Evolutionary conservation across 345 rosid genomes (phyloP), one percentile per base, ranked within the genome.

Genomic region (Gossypium mustelinum): DNA sequence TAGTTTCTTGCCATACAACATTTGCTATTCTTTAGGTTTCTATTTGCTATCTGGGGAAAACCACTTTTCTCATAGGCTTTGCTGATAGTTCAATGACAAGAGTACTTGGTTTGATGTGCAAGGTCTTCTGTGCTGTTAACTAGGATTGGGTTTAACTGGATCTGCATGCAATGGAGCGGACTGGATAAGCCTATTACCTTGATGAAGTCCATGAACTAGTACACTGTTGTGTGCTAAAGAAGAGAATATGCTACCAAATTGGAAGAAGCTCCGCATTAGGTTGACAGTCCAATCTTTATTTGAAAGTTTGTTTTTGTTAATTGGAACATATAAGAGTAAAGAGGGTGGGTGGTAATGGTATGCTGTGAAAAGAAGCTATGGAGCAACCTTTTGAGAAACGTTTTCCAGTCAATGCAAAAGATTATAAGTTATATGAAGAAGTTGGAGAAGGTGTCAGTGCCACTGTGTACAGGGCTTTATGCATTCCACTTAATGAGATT

Each of bases 361-460:
- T 75, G 75, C 60, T 80, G 20, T 85, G 78, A 84, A 82, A 73
- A 77, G 66, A 74, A 59, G 73, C 61, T 68, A 94, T 94, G 98
- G 95, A 87, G 65, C 78, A 76, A 25, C 75, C 51, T 75, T 81
- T 75, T 16, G 98, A 89, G 82, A 95, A 89, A 79, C 90, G 83
- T 69, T 91, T 74, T 80, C 96, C 99, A 76, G 83, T 89, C 72
- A 64, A 55, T 81, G 93, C 96, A 65, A 88, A 86, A 76, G 96
- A 95, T 77, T 95, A 95, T 82, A 91, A 81, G 80, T 82, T 90
- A 77, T 88, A 82, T 73, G 99, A 95, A 87, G 99, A 95, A 78
- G 89, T 95, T 77, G 99, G 99, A 55, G 99, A 95, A 84, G 99
- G 99, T 77, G 98, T 93, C 73, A 95, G 99, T 51, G 98, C 99